These are phyloP conservation scores for Tylopilus cervinicoccineus DNA, from an alignment of 768 basidiomycete genomes.

Conservation along the genomic window DNA sequence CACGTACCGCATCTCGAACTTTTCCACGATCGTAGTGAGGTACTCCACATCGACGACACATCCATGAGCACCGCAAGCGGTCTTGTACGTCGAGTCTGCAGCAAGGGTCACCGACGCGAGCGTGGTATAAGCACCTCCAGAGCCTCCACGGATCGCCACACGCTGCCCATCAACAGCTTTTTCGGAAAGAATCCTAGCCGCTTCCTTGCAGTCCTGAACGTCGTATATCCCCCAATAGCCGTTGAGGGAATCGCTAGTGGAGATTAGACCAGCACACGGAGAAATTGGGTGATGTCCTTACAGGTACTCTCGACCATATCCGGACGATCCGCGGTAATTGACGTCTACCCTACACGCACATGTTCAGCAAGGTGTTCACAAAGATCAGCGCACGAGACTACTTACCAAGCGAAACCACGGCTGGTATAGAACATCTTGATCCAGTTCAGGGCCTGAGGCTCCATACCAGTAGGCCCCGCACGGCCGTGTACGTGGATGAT, in stretches of 20 bases:
- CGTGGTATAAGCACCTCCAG: conserved; percentile 68
- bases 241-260: conserved; percentile 45
- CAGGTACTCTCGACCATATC: conserved; percentile 67
- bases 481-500: conserved; percentile 62
- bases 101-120: conserved; percentile 48
- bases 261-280: background rate
- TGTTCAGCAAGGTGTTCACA: conserved; percentile 3
- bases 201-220: conserved; percentile 51
- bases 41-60: conserved; percentile 53
- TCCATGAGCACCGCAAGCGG: conserved; percentile 58
- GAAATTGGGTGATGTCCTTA: conserved; percentile 11
- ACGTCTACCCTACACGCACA: conserved; percentile 53
- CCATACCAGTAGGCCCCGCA: conserved; percentile 59
- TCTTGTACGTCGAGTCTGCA: conserved; percentile 52
- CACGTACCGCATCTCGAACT: conserved; percentile 58
- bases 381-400: background rate
- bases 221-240: conserved; percentile 73
- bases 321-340: conserved; percentile 71
- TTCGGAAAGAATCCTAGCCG: conserved; percentile 27
- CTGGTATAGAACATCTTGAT: conserved; percentile 60
- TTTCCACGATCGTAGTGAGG: conserved; percentile 61
- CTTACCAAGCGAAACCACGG: conserved; percentile 65
- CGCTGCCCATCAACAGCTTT: conserved; percentile 53
- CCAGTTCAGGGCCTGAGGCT: conserved; percentile 47
- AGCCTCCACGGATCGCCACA: conserved; percentile 63